Percentiles rank a stretch among this genome's conserved stretches.
phyloP scores from a whole-genome alignment of 2,329 filamentous ascomycete species.

The Pseudogymnoascus sp. region DNA sequence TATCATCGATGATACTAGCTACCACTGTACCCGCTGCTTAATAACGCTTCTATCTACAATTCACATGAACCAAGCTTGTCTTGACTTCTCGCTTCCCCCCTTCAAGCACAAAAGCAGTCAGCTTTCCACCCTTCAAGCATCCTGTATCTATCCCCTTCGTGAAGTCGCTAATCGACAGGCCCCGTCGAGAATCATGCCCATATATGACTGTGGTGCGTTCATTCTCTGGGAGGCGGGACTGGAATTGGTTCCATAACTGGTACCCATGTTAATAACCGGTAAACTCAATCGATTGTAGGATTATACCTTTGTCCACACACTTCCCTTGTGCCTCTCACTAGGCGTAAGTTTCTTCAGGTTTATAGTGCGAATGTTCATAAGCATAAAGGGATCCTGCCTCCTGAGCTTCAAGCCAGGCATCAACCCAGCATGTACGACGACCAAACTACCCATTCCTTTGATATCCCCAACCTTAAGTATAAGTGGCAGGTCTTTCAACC shows the following conservation, averaged over 20 bases:
- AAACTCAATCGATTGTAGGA: neutral
- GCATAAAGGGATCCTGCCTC: constrained; percentile 65
- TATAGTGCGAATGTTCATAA: constrained; percentile 82
- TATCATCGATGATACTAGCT: neutral
- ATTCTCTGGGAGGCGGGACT: constrained; percentile 30
- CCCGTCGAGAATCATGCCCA: constrained; percentile 72
- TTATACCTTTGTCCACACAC: constrained; percentile 25
- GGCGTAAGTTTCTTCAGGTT: constrained; percentile 20
- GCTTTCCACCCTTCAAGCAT: constrained; percentile 64
- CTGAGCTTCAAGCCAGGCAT: constrained; percentile 65
- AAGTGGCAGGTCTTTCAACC: constrained; percentile 65
- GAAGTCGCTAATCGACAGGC: constrained; percentile 58
- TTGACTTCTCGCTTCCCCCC: constrained; percentile 34
- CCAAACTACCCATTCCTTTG: constrained; percentile 50
- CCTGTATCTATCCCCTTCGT: constrained; percentile 80
- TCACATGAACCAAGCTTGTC: constrained; percentile 24
- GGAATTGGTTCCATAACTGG: constrained; percentile 46
- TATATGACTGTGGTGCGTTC: constrained; percentile 64
- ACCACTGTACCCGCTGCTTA: neutral
- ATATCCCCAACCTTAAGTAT: constrained; percentile 65
- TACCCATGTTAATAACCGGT: constrained; percentile 14
- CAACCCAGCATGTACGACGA: constrained; percentile 79
- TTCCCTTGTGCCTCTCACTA: constrained; percentile 22
- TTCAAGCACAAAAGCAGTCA: constrained; percentile 72
- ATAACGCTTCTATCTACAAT: constrained; percentile 17